phyloP scores from a whole-genome alignment of 2,329 filamentous ascomycete genomes.

The Trichoderma endophyticum region DNA sequence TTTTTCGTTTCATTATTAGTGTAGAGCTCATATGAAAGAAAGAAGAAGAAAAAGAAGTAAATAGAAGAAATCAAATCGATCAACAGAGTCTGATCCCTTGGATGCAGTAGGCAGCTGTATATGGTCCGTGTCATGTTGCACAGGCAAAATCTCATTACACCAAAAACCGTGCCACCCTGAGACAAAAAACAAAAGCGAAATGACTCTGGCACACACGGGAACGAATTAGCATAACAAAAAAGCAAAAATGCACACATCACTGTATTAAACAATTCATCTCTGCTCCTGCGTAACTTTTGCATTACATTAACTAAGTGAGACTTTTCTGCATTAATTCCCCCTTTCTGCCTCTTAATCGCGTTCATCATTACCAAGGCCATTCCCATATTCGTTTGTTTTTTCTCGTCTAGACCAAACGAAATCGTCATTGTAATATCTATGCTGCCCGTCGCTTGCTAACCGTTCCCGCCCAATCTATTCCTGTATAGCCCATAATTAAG shows the following conservation, averaged over 20 bases:
- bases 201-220: background rate
- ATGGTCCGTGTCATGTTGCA: background rate
- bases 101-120: background rate
- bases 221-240: background rate
- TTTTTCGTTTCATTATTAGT: background rate
- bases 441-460: background rate
- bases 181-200: background rate
- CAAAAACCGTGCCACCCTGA: background rate
- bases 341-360: background rate
- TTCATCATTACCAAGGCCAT: conserved; percentile 1
- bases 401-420: background rate
- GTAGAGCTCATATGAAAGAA: background rate
- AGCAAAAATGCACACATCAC: background rate
- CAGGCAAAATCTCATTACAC: background rate
- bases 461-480: conserved; percentile 10
- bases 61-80: background rate
- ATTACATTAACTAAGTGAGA: background rate
- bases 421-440: conserved; percentile 7
- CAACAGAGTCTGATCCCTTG: background rate
- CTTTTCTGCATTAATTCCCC: background rate
- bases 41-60: background rate
- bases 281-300: background rate
- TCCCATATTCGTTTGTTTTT: background rate
- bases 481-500: background rate
- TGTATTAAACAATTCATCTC: background rate